Base-by-base conservation (phyloP, 345 rosid species). In the Ceriops zippeliana region DNA sequence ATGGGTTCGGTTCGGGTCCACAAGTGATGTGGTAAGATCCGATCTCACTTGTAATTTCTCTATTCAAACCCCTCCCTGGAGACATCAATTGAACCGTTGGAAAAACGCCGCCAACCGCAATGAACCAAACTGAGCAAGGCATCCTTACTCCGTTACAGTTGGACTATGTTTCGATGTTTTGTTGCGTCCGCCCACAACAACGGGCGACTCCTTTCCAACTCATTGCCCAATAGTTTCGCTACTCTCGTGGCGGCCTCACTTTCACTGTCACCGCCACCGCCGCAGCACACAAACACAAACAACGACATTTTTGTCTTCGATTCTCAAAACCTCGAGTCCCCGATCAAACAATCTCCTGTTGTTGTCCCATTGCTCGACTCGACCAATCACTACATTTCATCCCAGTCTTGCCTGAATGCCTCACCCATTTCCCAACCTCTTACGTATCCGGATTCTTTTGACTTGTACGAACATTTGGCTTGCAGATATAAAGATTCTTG, bases 131-230 rank as follows among this genome's bases (percentile, higher is more conserved):
- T 56, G 31, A 11, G 26, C 37, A 34, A 34, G 1, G 37, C 38
- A 4, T 16, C 15, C 68, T 19, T n/a, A 19, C 6, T 15, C 27
- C 32, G 7, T 27, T 13, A 35, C 70, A 9, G 4, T 51, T 27
- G 38, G 51, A 52, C 63, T 62, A 86, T 83, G 86, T 67, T 76
- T 71, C 81, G 82, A 30, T 35, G 78, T 58, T 73, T 58, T 68
- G 70, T 64, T 21, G 24, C 60, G 19, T 71, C 68, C 62, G 52
- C 65, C 52, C 56, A 19, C 51, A 74, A 51, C 16, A 62, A 61
- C 10, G 54, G 30, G 65, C 80, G 76, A 24, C 11, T 35, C 53
- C 13, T 57, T 31, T 35, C 62, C 67, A 68, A 59, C 52, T 42
- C 81, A 49, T 19, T 28, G 21, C 37, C 37, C 49, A 2, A 3